Base-by-base conservation (phyloP, 1,284 basidiomycete genomes). In the Ustilago xerochloae region DNA sequence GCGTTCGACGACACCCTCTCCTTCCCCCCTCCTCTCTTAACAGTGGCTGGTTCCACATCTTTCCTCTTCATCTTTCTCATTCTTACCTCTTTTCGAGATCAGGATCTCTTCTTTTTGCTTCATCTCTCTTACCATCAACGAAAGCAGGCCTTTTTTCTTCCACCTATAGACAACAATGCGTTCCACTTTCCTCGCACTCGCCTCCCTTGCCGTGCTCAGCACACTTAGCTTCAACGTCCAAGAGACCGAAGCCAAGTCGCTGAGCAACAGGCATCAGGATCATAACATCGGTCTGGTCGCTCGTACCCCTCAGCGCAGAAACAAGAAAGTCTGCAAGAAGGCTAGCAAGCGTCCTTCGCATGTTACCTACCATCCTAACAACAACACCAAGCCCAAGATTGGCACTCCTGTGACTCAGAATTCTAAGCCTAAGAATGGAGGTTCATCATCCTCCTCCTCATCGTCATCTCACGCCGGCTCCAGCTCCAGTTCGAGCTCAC, bases 1-100 rank as follows among this genome's bases (percentile, higher is more conserved):
- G 50, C 50, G 43, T 53, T 61, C 51, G 58, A 61, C 60, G 36
- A 47, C 51, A 32, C 16, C 47, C 38, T n/a, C 39, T 36, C 48
- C 38, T n/a, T 30, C 45, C n/a, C 10, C 24, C 28, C 5, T 30
- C 32, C 43, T 46, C 43, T 30, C 8, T 15, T 29, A 58, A n/a
- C 41, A 10, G 65, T 68, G 65, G 65, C 65, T 63, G 65, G 65
- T 58, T 68, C 60, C 65, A 68, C n/a, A n/a, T n/a, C 59, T 24
- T 26, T 48, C 28, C 32, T 29, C 29, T 51, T 47, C 65, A 35
- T 35, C 46, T 18, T 53, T 16, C 20, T 46, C 26, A 30, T 38
- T 10, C 30, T n/a, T n/a, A n/a, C n/a, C n/a, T n/a, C n/a, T 12
- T 6, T 29, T 30, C 51, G 54, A 58, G 54, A 55, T 58, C 59